Percentiles rank a stretch among this genome's conserved stretches.
Evolutionary conservation across 1,284 basidiomycete genomes (phyloP).

Genomic region (Sanghuangporus sanghuang): DNA sequence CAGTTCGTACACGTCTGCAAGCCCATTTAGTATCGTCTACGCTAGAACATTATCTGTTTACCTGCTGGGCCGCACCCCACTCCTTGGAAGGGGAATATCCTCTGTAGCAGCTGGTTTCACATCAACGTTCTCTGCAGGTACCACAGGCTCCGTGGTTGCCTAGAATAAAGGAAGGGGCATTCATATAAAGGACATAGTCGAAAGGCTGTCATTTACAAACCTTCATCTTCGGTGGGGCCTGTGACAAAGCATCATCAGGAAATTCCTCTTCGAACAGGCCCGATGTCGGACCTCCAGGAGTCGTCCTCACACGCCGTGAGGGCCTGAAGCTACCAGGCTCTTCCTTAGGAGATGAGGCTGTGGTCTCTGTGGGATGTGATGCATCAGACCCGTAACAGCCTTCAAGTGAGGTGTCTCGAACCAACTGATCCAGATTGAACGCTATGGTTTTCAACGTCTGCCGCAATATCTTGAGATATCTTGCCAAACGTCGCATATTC

Average conservation of each 20-base stretch:
- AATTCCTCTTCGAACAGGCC: conserved; percentile 17
- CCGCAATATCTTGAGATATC: conserved; percentile 11
- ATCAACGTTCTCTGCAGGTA: neutral
- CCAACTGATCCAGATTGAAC: neutral
- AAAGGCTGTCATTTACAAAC: neutral
- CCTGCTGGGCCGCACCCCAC: conserved; percentile 15
- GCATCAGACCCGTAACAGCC: neutral
- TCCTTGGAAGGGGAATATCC: neutral
- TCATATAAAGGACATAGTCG: neutral
- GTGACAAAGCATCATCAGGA: conserved; percentile 18
- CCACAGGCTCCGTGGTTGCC: neutral
- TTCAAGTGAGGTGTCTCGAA: neutral
- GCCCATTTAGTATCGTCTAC: neutral
- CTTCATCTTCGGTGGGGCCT: conserved; percentile 1
- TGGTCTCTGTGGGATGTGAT: neutral
- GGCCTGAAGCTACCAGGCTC: conserved; percentile 18
- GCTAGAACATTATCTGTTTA: neutral
- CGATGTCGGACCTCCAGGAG: conserved; percentile 19
- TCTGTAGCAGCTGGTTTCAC: neutral
- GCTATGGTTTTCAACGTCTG: neutral
- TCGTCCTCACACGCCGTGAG: conserved; percentile 21
- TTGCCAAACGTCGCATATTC: conserved; percentile 60
- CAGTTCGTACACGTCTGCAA: conserved; percentile 17
- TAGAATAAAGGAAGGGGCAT: neutral
- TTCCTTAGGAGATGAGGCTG: neutral